A percentile compares a stretch with the other conserved stretches of the same genome.
Conservation (phyloP, 306 rosid genomes). For the Cotoneaster glaucophyllus region DNA sequence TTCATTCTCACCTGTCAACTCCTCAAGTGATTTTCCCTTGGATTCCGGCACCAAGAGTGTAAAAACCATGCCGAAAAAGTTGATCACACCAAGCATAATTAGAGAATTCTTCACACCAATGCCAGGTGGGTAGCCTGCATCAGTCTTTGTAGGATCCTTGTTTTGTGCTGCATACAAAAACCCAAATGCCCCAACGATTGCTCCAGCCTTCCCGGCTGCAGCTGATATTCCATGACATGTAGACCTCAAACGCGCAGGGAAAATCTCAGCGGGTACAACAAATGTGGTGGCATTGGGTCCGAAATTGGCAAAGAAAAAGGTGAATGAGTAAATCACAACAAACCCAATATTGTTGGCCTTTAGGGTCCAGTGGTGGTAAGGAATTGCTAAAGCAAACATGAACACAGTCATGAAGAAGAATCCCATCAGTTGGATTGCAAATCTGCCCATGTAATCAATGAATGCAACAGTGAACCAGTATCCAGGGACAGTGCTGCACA, state of each 20-base stretch:
- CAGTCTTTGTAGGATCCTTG: conserved; percentile 17
- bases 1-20: conserved; percentile 67
- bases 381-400: conserved; percentile 86
- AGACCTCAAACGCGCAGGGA: conserved; percentile 82
- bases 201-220: conserved; percentile 87
- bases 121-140: conserved; percentile 69
- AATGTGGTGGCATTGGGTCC: conserved; percentile 93
- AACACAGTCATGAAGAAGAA: conserved; percentile 90
- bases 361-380: conserved; percentile 73
- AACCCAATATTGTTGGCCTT: conserved; percentile 50
- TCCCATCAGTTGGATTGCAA: conserved; percentile 75
- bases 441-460: conserved; percentile 67
- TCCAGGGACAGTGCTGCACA: conserved; percentile 85
- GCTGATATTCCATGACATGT: conserved; percentile 95
- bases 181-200: conserved; percentile 85
- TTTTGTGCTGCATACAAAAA: conserved; percentile 77
- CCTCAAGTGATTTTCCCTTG: conserved; percentile 81
- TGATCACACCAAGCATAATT: conserved; percentile 60
- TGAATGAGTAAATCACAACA: conserved; percentile 56
- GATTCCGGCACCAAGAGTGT: conserved; percentile 83
- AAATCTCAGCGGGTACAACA: conserved; percentile 82
- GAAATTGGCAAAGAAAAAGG: conserved; percentile 84
- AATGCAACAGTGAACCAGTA: conserved; percentile 77
- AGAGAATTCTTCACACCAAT: conserved; percentile 70
- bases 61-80: conserved; percentile 51